These are phyloP conservation scores for Tulasnella calospora DNA, from an alignment of 768 basidiomycete species.

Conservation along the genomic window DNA sequence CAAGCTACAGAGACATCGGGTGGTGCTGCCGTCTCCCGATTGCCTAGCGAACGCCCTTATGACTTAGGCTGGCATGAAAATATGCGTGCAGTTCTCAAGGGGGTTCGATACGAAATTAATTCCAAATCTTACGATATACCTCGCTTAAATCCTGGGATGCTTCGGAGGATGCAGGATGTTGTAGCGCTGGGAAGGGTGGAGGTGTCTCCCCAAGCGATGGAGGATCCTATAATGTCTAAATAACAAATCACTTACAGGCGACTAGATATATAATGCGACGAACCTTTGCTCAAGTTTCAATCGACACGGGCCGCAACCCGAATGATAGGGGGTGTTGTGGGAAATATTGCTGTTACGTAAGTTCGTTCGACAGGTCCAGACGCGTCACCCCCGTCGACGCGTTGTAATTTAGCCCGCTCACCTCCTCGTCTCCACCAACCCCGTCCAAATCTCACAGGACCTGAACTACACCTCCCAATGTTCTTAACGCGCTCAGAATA, in stretches of 20 bases:
- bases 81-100: neutral
- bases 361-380: slow-evolving; percentile 6
- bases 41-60: neutral
- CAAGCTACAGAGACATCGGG: neutral
- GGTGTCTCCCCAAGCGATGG: neutral
- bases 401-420: slow-evolving; percentile 1
- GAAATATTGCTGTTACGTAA: neutral
- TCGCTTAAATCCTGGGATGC: neutral
- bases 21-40: neutral
- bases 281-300: neutral
- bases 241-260: neutral
- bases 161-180: neutral
- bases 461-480: slow-evolving; percentile 45
- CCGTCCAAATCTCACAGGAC: neutral
- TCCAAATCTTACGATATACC: neutral
- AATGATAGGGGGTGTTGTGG: neutral
- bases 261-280: neutral
- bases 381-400: slow-evolving; percentile 23
- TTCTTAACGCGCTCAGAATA: slow-evolving; percentile 95
- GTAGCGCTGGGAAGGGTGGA: neutral
- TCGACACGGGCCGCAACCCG: no score
- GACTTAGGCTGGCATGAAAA: slow-evolving; percentile 3
- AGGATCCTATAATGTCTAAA: neutral
- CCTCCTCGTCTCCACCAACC: neutral
- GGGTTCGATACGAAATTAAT: neutral